Evolutionary conservation across 2,329 filamentous ascomycete species (phyloP).

Genomic region (Alternaria sp.): DNA sequence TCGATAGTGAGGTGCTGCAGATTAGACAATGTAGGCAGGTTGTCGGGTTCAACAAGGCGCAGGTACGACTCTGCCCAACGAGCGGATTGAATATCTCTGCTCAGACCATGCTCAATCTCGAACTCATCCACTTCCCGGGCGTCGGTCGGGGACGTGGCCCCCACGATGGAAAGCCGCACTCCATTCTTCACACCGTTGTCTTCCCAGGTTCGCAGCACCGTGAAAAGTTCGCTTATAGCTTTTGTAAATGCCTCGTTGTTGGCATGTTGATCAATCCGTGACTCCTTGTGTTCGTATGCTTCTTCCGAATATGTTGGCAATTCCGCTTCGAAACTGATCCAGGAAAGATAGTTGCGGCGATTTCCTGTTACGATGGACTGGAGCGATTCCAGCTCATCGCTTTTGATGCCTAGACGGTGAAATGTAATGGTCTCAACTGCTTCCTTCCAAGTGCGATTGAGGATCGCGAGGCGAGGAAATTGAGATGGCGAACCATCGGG

Average conservation of each 20-base stretch:
- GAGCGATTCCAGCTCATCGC: constrained; percentile 4
- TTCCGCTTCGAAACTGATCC: neutral
- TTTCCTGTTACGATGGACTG: constrained; percentile 10
- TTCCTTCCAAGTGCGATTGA: constrained; percentile 12
- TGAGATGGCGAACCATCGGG: neutral
- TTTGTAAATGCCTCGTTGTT: constrained; percentile 7
- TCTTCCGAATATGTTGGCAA: constrained; percentile 11
- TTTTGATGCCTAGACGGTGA: constrained; percentile 1
- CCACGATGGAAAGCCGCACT: neutral
- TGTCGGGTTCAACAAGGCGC: neutral
- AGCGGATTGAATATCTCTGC: constrained; percentile 3
- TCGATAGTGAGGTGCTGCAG: constrained; percentile 5
- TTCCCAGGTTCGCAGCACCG: constrained; percentile 8
- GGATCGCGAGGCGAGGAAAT: constrained; percentile 7
- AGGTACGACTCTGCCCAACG: neutral
- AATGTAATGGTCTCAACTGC: constrained; percentile 10
- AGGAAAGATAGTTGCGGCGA: constrained; percentile 1
- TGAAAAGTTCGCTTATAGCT: neutral
- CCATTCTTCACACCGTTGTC: constrained; percentile 5
- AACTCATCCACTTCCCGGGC: constrained; percentile 4
- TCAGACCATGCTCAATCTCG: neutral
- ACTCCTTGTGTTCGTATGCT: constrained; percentile 5
- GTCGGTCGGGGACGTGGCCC: neutral
- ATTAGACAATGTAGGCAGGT: constrained; percentile 5
- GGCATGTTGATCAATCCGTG: neutral